Base-by-base conservation (phyloP, 768 basidiomycete genomes). In the Gelatoporia subvermispora region DNA sequence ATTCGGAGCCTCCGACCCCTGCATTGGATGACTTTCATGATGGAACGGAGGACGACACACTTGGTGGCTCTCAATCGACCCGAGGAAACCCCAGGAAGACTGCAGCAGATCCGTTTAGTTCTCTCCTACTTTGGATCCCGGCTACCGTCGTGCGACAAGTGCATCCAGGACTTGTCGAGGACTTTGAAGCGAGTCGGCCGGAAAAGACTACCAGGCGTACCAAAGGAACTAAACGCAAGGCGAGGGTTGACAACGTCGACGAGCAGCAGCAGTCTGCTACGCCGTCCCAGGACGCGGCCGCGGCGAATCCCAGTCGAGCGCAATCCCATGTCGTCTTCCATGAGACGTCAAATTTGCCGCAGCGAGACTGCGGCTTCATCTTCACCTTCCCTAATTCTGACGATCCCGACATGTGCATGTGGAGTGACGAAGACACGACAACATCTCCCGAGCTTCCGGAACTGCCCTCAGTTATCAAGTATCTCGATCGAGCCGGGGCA, bases 81-180 rank as follows among this genome's bases (percentile, higher is more conserved):
- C 38, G 16, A n/a, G 35, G 20, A 8, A 43, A 42, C 34, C 24
- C 35, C 24, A 59, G 57, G 48, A 63, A 59, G 43, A 41, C 55
- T 11, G 56, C 60, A 24, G 54, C 52, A 15, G 68, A 71, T 43
- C 66, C 65, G 0, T 58, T 62, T 22, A 60, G 61, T 35, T 50
- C 60, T 4, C 50, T 68, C 43, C 60, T 64, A 16, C 51, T 74
- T 0, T 77, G 76, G 76, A 55, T 76, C 13, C 69, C 75, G 0
- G 74, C 68, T 3, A 65, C 59, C 8, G 63, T 78, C 24, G 57
- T 78, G 45, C 57, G 61, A n/a, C 64, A 68, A 47, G 76, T 72
- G 9, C 66, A 69, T 47, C 74, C 73, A 1, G 55, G 48, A 4
- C 47, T 76, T 8, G 68, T 73, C 1, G 53, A 58, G 23, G 64